Evolutionary conservation across 129 eudicot genomes (phyloP).

Genomic region (Sambucus nigra): DNA sequence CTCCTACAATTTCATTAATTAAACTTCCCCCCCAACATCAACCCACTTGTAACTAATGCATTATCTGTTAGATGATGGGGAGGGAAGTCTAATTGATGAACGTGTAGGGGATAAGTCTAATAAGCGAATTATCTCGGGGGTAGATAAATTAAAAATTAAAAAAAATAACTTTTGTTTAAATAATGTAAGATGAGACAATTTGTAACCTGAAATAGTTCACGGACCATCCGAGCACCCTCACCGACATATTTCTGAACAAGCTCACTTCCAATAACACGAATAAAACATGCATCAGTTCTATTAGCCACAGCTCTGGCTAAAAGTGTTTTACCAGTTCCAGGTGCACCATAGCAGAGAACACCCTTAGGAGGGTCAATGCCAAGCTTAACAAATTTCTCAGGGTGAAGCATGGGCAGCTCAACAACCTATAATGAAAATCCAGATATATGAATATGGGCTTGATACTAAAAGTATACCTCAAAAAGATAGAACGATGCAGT

Average conservation of each 20-base stretch:
- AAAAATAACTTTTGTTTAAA: too few relatives aligned
- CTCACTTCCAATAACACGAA: slow-evolving; percentile 93
- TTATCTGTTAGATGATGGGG: too few relatives aligned
- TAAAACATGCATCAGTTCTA: slow-evolving; percentile 89
- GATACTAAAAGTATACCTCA: not conserved
- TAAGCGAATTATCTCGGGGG: too few relatives aligned
- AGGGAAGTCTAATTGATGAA: too few relatives aligned
- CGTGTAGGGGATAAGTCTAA: too few relatives aligned
- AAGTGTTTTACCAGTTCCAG: slow-evolving; percentile 96
- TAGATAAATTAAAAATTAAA: too few relatives aligned
- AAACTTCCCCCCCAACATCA: too few relatives aligned
- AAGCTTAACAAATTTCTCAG: slow-evolving; percentile 97
- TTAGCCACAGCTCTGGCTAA: slow-evolving; percentile 96
- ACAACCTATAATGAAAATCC: slow-evolving; percentile 49
- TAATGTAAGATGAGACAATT: not conserved
- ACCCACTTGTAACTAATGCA: too few relatives aligned
- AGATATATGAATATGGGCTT: not conserved
- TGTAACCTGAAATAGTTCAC: slow-evolving; percentile 87
- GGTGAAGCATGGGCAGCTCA: slow-evolving; percentile 98
- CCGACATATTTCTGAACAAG: slow-evolving; percentile 95
- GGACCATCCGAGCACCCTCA: slow-evolving; percentile 98
- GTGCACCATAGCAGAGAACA: slow-evolving; percentile 98
- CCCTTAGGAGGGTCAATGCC: slow-evolving; percentile 99
- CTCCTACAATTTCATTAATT: too few relatives aligned
- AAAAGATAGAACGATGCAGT: not conserved